Base-by-base conservation (phyloP, 257 asterid species). In the Salvia rosmarinus region DNA sequence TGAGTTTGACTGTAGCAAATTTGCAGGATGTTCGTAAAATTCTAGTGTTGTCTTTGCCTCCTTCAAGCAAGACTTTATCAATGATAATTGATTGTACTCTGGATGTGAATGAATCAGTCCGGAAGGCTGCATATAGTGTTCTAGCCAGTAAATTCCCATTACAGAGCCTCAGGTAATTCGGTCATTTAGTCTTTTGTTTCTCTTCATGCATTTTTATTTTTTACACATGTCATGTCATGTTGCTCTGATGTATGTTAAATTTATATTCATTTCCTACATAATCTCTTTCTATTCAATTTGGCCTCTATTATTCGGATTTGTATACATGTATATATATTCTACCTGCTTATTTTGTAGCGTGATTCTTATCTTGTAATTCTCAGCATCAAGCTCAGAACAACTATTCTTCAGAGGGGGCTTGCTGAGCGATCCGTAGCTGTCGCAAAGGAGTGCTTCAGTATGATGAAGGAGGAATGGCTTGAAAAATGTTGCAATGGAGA, bases 391-490 rank as follows among this genome's bases (percentile, higher is more conserved):
- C 85, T 86, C 68, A 89, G 99, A 86, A 81, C 97, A 77, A 78
- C 66, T 68, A 84, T 94, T 75, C 90, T 94, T 75, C 96, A 83
- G 84, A 91, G 99, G 82, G 99, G 99, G 56, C 93, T 94, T 72
- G 81, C 93, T 55, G 99, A 94, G 80, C 90, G 99, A 62, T 87
- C 97, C 25, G 28, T 86, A 40, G 85, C 89, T 74, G 97, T 91
- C 9, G 81, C 84, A 65, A 89, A 83, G 70, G 96, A 89, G 83
- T 94, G 99, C 76, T 81, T 91, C 77, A 88, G 78, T 72, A 78
- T 91, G 92, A 62, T 94, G 88, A 89, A 85, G 82, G 96, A 91
- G 71, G 96, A 89, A 73, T 94, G 99, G 99, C 96, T 91, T 61
- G 86, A 77, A 51, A 89, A 91, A 71, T 81, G 84, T 79, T 89